Conservation (phyloP, 257 asterid species). For the Fraxinus cuspidata region DNA sequence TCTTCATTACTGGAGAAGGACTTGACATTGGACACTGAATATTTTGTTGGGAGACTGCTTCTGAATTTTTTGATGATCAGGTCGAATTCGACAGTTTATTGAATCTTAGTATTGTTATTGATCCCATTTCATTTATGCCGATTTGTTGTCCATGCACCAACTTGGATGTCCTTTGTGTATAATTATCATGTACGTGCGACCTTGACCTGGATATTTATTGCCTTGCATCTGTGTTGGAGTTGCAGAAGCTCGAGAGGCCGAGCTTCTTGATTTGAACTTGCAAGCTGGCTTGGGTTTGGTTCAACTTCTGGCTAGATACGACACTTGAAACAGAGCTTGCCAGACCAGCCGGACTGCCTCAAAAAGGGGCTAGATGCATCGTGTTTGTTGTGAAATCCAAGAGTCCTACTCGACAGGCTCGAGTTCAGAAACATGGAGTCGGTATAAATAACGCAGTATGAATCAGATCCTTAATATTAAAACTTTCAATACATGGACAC, state of each 20-base stretch:
- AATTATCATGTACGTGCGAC: no score
- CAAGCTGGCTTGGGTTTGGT: no score
- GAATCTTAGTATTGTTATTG: slow-evolving; percentile 5
- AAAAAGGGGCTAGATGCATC: background rate
- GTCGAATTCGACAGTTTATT: background rate
- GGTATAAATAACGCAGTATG: background rate
- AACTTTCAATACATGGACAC: no score
- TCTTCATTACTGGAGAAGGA: slow-evolving; percentile 23
- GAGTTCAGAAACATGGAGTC: background rate
- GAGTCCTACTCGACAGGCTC: background rate
- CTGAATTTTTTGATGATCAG: slow-evolving; percentile 31
- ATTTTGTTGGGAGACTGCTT: slow-evolving; percentile 16
- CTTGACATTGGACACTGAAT: slow-evolving; percentile 26
- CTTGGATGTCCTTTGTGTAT: no score
- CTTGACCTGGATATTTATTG: no score
- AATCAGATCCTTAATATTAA: background rate
- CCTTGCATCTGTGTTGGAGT: no score
- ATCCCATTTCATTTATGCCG: slow-evolving; percentile 15
- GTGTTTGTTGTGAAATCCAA: background rate
- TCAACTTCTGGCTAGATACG: no score
- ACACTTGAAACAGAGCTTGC: no score
- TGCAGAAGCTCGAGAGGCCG: no score
- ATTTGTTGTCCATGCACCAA: no score
- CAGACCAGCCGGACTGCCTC: no score
- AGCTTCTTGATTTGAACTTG: no score